Conservation (phyloP, 2,329 filamentous ascomycete genomes). For the Arthrocladium fulminans region DNA sequence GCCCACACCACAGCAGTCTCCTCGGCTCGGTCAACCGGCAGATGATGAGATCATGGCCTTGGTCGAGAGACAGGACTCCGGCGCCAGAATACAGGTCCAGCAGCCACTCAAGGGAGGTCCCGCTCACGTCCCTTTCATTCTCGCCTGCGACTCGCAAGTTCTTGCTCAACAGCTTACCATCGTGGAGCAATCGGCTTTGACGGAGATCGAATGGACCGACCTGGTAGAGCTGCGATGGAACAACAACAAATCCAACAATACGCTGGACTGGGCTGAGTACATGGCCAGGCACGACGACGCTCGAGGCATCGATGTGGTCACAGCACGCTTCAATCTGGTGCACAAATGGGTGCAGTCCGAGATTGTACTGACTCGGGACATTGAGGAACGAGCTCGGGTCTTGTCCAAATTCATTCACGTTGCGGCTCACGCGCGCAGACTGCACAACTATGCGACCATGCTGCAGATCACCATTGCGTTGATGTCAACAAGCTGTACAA, state of each 20-base stretch:
- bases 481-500: slow-evolving; percentile 49
- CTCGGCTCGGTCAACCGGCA: slow-evolving; percentile 18
- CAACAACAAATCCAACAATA: slow-evolving; percentile 40
- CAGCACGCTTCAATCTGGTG: slow-evolving; percentile 57
- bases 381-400: slow-evolving; percentile 50
- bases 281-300: slow-evolving; percentile 43
- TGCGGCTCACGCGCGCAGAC: slow-evolving; percentile 47
- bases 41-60: slow-evolving; percentile 5
- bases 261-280: slow-evolving; percentile 54
- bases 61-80: neutral
- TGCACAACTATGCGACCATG: slow-evolving; percentile 59
- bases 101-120: slow-evolving; percentile 16
- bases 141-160: slow-evolving; percentile 53
- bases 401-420: slow-evolving; percentile 58
- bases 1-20: slow-evolving; percentile 38
- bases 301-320: slow-evolving; percentile 55
- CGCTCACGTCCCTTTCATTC: slow-evolving; percentile 52
- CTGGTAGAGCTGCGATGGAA: slow-evolving; percentile 56
- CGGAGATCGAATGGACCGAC: slow-evolving; percentile 59
- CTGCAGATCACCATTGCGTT: slow-evolving; percentile 56
- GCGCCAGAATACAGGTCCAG: slow-evolving; percentile 12
- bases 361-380: slow-evolving; percentile 49
- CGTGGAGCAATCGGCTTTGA: slow-evolving; percentile 56
- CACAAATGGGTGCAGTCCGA: slow-evolving; percentile 59
- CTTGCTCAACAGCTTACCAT: slow-evolving; percentile 57